Evolutionary conservation across 371 early-diverging fungal species (phyloP).

Genomic region (Mortierella sp.): DNA sequence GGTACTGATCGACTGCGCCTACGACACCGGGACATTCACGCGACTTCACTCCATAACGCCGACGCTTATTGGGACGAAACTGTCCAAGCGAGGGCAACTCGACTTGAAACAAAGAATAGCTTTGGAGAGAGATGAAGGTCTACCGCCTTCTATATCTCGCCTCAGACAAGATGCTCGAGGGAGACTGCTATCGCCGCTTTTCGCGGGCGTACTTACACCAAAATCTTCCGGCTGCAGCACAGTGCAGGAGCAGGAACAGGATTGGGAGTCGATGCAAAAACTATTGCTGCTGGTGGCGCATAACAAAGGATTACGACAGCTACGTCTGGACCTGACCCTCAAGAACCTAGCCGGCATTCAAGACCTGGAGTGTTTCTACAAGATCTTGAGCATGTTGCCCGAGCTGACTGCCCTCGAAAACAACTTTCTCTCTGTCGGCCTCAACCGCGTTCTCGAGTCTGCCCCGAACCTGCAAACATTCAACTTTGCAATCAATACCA

Average conservation of each 20-base stretch:
- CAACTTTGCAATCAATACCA: neutral
- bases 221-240: neutral
- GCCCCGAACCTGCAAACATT: neutral
- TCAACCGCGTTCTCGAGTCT: neutral
- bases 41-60: neutral
- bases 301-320: neutral
- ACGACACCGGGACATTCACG: neutral
- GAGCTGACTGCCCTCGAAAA: neutral
- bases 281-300: neutral
- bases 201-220: neutral
- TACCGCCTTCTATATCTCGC: neutral
- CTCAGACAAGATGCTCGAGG: neutral
- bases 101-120: neutral
- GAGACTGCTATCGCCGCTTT: neutral
- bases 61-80: neutral
- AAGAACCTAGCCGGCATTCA: neutral
- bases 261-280: constrained; percentile 2
- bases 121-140: neutral
- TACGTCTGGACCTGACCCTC: neutral
- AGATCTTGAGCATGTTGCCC: neutral
- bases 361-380: neutral
- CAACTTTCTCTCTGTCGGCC: neutral
- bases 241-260: neutral
- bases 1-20: neutral
- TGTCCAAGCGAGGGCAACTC: neutral